These are phyloP conservation scores for Dactylella cylindrospora DNA, from an alignment of 2,329 filamentous ascomycete genomes.

Conservation along the genomic window DNA sequence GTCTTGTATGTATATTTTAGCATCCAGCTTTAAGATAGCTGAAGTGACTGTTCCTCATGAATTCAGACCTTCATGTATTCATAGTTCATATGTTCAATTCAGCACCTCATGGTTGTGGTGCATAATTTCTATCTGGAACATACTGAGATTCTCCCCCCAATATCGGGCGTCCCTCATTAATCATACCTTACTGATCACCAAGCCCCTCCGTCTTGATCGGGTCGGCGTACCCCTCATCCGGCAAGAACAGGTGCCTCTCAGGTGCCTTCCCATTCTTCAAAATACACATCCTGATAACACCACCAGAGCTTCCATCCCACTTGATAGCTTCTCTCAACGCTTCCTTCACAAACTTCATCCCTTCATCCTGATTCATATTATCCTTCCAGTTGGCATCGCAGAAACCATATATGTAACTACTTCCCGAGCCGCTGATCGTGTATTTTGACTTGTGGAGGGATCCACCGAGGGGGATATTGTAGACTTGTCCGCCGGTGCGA, in stretches of 20 bases:
- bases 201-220: slow-evolving; percentile 14
- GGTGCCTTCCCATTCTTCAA: slow-evolving; percentile 79
- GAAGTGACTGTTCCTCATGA: too few species aligned
- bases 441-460: slow-evolving; percentile 97
- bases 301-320: slow-evolving; percentile 98
- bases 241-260: slow-evolving; percentile 90
- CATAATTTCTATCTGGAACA: slow-evolving; percentile 19
- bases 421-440: slow-evolving; percentile 92
- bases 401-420: slow-evolving; percentile 99
- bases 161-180: slow-evolving; percentile 17
- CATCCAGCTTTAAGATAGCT: too few species aligned
- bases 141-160: background rate
- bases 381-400: slow-evolving; percentile 96
- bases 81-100: slow-evolving; percentile 42
- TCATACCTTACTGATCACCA: background rate
- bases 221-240: slow-evolving; percentile 75
- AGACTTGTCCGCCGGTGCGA: slow-evolving; percentile 90
- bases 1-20: too few species aligned
- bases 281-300: slow-evolving; percentile 97
- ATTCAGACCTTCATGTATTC: too few species aligned
- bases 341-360: slow-evolving; percentile 88
- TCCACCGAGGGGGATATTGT: slow-evolving; percentile 92
- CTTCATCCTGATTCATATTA: slow-evolving; percentile 87
- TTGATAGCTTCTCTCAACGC: slow-evolving; percentile 93
- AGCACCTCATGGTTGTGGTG: slow-evolving; percentile 25